A percentile compares a stretch with the other conserved stretches of the same genome.
These are phyloP conservation scores for Xylariaceae sp. DNA, from an alignment of 2,329 filamentous ascomycete species.

Conservation along the genomic window DNA sequence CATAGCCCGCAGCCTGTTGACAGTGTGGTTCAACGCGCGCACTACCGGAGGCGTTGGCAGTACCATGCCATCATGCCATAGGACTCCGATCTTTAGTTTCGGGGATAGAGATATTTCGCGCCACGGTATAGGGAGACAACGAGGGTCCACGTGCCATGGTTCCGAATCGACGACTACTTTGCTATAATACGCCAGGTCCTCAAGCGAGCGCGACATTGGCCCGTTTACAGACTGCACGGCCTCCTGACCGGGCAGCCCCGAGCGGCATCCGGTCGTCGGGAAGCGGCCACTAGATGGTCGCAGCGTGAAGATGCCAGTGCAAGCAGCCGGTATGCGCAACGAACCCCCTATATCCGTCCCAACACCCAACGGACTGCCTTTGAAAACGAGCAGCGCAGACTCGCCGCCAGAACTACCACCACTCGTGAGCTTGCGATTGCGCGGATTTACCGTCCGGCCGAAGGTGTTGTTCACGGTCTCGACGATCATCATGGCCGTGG, in stretches of 20 bases:
- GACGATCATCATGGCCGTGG: constrained; percentile 63
- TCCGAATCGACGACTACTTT: constrained; percentile 44
- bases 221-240: constrained; percentile 60
- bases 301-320: constrained; percentile 30
- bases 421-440: constrained; percentile 52
- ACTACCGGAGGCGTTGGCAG: constrained; percentile 60
- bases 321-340: constrained; percentile 32
- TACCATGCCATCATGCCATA: constrained; percentile 61
- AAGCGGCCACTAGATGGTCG: constrained; percentile 51
- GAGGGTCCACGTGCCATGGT: constrained; percentile 54
- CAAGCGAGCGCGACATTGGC: constrained; percentile 52
- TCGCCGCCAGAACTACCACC: constrained; percentile 66
- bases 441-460: constrained; percentile 58
- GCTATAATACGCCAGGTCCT: constrained; percentile 52
- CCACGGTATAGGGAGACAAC: constrained; percentile 57
- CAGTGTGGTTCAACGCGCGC: constrained; percentile 47
- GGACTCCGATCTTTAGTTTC: constrained; percentile 52
- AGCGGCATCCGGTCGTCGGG: constrained; percentile 48
- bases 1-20: constrained; percentile 38
- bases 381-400: constrained; percentile 54
- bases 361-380: constrained; percentile 53
- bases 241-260: constrained; percentile 60
- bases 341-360: constrained; percentile 34
- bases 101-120: constrained; percentile 31
- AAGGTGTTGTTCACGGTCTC: constrained; percentile 62